Conservation (phyloP, 306 rosid species). For the Prinsepia uniflora region DNA sequence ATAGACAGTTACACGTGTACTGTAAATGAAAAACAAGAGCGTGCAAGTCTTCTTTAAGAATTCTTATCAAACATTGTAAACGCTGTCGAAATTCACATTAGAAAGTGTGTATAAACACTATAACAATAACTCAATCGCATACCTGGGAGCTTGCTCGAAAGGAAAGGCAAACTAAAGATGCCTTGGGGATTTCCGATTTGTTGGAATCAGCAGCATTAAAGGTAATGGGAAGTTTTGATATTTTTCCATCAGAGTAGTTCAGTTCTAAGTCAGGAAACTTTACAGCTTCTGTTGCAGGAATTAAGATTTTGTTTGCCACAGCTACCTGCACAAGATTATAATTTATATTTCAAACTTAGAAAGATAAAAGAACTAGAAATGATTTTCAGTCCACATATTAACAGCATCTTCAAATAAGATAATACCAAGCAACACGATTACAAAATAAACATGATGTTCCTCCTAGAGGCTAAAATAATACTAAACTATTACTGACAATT, state of each 20-base stretch:
- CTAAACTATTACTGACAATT: not conserved
- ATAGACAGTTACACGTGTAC: not conserved
- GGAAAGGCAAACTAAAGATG: slow-evolving; percentile 66
- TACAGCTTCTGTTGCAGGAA: slow-evolving; percentile 60
- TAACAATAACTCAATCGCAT: slow-evolving; percentile 4
- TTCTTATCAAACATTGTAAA: not conserved
- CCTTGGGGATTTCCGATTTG: slow-evolving; percentile 43
- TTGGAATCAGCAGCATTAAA: slow-evolving; percentile 30
- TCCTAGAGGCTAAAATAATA: not conserved
- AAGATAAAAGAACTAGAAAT: not conserved
- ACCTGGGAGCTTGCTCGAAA: slow-evolving; percentile 90
- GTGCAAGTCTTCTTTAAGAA: not conserved
- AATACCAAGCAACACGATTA: not conserved
- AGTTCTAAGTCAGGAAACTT: slow-evolving; percentile 83
- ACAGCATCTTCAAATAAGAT: too few species aligned
- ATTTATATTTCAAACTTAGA: slow-evolving; percentile 8
- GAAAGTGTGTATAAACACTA: not conserved
- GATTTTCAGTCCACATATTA: not conserved
- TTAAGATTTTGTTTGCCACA: slow-evolving; percentile 60
- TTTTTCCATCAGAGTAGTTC: slow-evolving; percentile 46
- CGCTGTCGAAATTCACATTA: not conserved
- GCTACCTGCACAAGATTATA: slow-evolving; percentile 47
- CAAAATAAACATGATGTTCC: not conserved
- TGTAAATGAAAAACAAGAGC: not conserved
- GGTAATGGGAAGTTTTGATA: slow-evolving; percentile 61